Evolutionary conservation across 2,329 filamentous ascomycete genomes (phyloP), one percentile per base, ranked within the genome.

Genomic region (Colletotrichum nymphaeae): DNA sequence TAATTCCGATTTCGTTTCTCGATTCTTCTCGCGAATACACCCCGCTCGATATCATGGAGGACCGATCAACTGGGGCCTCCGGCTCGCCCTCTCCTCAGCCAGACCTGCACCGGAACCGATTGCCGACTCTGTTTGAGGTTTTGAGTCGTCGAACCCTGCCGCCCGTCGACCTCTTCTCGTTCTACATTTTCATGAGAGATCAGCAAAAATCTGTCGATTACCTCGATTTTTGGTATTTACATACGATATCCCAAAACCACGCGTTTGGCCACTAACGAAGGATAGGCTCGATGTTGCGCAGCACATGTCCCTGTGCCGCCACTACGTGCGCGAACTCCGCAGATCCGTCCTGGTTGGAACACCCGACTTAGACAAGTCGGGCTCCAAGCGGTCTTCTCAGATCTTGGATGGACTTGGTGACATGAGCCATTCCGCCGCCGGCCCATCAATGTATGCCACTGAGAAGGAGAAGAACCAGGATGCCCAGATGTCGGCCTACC

Each of bases 141-240:
- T 87, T 99, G 74, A 98, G 95, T 81, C 92, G 97, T 77, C 92
- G 95, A 76, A 99, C 97, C n/a, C 89, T 97, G 24, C 94, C 97
- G 62, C 97, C 97, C 0, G 96, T 99, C 71, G 97, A 99, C 80
- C 88, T 99, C 12, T 99, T 98, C 84, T 98, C 95, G 2, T 99
- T 99, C 86, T 99, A 99, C 85, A 99, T 99, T 79, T 99, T 98
- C 85, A 99, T 99, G 97, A 92, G 97, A 79, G 97, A 99, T 83
- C 95, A 98, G 84, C 97, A 99, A 84, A 92, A 95, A 82, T 98
- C 96, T 8, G 97, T 99, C 14, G 97, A 99, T 80, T 99, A 99
- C 79, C 87, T 99, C 55, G 97, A 99, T 82, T 99, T 99, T 84
- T 99, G 97, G 97, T 98, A 87, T 72, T 91, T 81, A 19, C 19